These are phyloP conservation scores for Lasiodiplodia gonubiensis DNA, from an alignment of 2,329 filamentous ascomycete species.

Conservation along the genomic window DNA sequence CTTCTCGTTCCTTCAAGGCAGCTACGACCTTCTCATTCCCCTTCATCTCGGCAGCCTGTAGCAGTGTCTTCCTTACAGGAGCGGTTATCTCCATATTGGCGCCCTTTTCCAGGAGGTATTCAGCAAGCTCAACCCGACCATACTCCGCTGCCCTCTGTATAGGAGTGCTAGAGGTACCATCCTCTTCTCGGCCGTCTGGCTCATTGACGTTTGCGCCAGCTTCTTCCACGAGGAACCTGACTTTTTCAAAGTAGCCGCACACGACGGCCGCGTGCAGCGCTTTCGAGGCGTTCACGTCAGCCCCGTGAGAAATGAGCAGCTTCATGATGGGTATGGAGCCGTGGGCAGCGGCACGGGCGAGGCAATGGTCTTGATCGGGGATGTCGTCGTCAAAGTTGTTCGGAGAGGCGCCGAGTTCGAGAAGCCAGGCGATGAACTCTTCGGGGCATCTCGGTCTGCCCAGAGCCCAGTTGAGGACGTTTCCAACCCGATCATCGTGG, in stretches of 20 bases:
- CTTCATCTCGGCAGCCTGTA: no score
- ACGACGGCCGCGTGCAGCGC: no score
- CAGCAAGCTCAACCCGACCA: no score
- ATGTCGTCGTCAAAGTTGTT: not conserved
- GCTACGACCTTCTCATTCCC: no score
- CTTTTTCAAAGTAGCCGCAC: not conserved
- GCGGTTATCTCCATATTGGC: no score
- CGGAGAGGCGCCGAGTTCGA: not conserved
- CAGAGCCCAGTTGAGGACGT: not conserved
- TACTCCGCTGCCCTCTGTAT: no score
- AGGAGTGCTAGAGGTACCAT: no score
- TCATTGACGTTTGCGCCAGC: not conserved
- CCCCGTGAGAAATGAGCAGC: not conserved
- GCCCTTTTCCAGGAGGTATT: no score
- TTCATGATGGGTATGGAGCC: not conserved
- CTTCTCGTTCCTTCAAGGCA: no score
- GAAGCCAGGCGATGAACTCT: not conserved
- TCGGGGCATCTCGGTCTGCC: not conserved
- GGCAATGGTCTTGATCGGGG: not conserved
- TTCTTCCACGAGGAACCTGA: not conserved
- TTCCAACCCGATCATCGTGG: not conserved
- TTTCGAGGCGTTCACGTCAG: no score
- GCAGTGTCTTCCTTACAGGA: no score
- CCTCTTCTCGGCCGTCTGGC: no score
- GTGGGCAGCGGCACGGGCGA: not conserved